phyloP scores from a whole-genome alignment of 73 alveolate species.

The Durusdinium trenchii region DNA sequence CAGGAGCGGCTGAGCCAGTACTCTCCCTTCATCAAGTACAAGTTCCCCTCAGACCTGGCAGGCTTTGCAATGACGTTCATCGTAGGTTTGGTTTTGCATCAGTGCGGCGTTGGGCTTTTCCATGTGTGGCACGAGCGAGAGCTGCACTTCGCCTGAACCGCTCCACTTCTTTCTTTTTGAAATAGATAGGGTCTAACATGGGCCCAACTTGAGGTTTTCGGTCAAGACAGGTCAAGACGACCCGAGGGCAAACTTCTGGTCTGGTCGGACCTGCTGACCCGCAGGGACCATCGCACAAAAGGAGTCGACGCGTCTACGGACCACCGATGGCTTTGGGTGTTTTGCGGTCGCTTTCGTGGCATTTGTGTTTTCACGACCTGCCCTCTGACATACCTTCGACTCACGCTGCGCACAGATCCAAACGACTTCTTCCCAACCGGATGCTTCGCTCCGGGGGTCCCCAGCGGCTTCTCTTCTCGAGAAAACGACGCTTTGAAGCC shows the following conservation, averaged over 20 bases:
- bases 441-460: too few species aligned
- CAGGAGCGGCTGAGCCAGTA: slow-evolving; percentile 14
- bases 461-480: too few species aligned
- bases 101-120: slow-evolving; percentile 22
- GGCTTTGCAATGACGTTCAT: slow-evolving; percentile 14
- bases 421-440: too few species aligned
- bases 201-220: background rate
- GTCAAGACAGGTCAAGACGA: background rate
- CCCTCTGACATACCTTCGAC: too few species aligned
- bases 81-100: slow-evolving; percentile 12
- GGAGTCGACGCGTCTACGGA: too few species aligned
- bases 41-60: background rate
- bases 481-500: too few species aligned
- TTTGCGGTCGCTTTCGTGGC: too few species aligned
- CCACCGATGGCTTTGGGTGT: too few species aligned
- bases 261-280: background rate
- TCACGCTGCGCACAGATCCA: too few species aligned
- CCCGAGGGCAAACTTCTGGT: background rate
- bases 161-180: too few species aligned
- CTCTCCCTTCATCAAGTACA: slow-evolving; percentile 29
- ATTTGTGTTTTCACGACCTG: too few species aligned
- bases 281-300: background rate
- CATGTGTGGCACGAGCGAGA: slow-evolving; percentile 44
- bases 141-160: background rate
- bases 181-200: too few species aligned